Base-by-base conservation (phyloP, 2,329 filamentous ascomycete genomes). In the Arthrobotrys pseudoclavata region DNA sequence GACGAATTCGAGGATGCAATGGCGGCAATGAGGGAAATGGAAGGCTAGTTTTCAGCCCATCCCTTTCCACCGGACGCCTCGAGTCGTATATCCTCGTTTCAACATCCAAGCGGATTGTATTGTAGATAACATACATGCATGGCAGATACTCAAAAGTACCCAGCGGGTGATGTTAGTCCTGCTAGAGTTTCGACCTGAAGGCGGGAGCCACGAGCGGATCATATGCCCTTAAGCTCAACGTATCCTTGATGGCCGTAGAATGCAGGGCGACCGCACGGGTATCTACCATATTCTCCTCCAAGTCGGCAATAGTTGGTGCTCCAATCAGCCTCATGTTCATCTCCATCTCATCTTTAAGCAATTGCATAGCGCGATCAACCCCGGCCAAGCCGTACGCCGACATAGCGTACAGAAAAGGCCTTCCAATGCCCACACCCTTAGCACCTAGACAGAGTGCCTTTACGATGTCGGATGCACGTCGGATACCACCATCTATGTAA, bases 321-420 rank as follows among this genome's bases (percentile, higher is more conserved):
- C 96, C 96, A 81, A 99, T 93, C 79, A 99, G 86, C 5, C 96
- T 89, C 96, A 99, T 98, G 83, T 95, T 96, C 95, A 98, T 98
- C 86, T 96, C 94, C 89, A 99, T 92, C 87, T 99, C 96, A 82
- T 98, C 96, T 85, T 92, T 94, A 81, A 97, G 87, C 74, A 97
- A 86, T 84, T 94, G 91, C 91, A 98, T 97, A 34, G 96, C 96
- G 37, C 93, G 89, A 82, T 96, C 92, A 20, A 98, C 95, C 79
- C 96, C 96, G 1, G 91, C 87, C 76, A 93, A 85, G 0, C 96
- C 96, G 82, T 98, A 98, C 9, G 93, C 90, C 79, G 91, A 92
- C 95, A 99, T 98, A 82, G 96, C 95, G 83, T 94, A 99, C 76
- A 99, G 85, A 86, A 99, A 98, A 24, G 96, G 96, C 3, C 96